These are phyloP conservation scores for Pascua sp. DNA, from an alignment of 1,284 basidiomycete species.

Conservation along the genomic window DNA sequence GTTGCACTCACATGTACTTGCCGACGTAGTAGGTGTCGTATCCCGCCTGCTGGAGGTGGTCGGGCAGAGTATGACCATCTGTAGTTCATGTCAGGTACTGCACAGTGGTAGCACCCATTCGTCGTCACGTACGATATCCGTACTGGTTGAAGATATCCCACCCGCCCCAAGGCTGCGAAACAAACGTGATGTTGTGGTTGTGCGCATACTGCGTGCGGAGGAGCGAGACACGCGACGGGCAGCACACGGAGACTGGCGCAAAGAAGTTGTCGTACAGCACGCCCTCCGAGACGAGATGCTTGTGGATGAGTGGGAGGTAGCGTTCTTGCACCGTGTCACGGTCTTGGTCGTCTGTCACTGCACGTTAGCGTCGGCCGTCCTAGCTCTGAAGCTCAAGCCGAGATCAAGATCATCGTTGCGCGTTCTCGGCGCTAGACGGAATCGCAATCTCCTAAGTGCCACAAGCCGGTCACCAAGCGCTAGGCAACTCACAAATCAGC, in stretches of 20 bases:
- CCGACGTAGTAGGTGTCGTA: conserved; percentile 39
- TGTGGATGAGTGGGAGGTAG: conserved; percentile 22
- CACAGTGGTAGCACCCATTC: too few species aligned
- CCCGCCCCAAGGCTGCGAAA: conserved; percentile 30
- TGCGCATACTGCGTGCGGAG: conserved; percentile 35
- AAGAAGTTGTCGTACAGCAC: conserved; percentile 31
- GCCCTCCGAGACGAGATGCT: conserved; percentile 25
- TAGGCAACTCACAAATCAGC: conserved; percentile 20
- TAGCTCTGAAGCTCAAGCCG: neutral
- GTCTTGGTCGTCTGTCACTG: conserved; percentile 35
- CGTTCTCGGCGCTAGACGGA: too few species aligned
- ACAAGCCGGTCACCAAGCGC: too few species aligned
- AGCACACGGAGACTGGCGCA: conserved; percentile 33
- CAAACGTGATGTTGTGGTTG: conserved; percentile 39
- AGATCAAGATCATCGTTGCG: too few species aligned
- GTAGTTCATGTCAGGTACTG: too few species aligned
- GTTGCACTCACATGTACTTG: conserved; percentile 30
- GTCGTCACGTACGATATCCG: conserved; percentile 15
- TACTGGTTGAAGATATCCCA: conserved; percentile 36
- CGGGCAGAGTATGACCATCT: conserved; percentile 29
- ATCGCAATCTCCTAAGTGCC: too few species aligned
- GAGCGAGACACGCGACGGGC: conserved; percentile 32
- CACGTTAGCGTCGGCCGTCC: neutral
- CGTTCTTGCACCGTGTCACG: conserved; percentile 14
- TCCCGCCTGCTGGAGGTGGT: conserved; percentile 32